phyloP scores from a whole-genome alignment of 805 yeast species.

The Brettanomyces custersianus region DNA sequence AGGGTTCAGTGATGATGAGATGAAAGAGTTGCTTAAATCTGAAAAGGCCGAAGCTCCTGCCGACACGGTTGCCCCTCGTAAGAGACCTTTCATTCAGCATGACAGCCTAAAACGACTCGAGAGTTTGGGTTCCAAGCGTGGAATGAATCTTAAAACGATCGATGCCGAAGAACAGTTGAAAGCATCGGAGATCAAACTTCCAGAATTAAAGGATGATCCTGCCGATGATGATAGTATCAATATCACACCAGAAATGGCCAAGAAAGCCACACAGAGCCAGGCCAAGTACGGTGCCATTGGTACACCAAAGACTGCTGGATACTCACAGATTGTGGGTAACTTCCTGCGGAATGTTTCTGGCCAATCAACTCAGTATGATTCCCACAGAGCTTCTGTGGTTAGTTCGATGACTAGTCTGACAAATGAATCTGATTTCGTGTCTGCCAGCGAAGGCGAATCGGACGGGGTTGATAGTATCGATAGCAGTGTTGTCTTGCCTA shows the following conservation, averaged over 20 bases:
- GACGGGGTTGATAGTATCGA: too few relatives aligned
- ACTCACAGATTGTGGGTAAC: conserved; percentile 9
- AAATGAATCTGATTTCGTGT: conserved; percentile 24
- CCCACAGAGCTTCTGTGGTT: not conserved
- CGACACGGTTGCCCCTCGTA: conserved; percentile 2
- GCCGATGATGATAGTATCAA: not conserved
- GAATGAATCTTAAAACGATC: too few relatives aligned
- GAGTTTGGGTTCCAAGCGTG: too few relatives aligned
- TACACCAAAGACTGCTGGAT: too few relatives aligned
- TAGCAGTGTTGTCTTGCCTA: too few relatives aligned
- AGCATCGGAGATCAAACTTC: too few relatives aligned
- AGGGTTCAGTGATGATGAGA: conserved; percentile 15
- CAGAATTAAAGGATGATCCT: too few relatives aligned
- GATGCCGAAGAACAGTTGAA: too few relatives aligned
- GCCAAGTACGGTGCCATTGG: too few relatives aligned
- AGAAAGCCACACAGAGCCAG: too few relatives aligned
- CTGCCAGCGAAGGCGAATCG: conserved; percentile 21
- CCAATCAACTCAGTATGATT: not conserved
- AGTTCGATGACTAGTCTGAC: conserved; percentile 15
- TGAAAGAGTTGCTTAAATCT: conserved; percentile 8
- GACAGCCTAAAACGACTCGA: too few relatives aligned
- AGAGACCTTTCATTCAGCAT: too few relatives aligned
- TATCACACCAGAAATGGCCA: not conserved
- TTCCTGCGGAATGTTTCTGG: conserved; percentile 14
- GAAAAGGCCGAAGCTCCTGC: not conserved